phyloP scores from a whole-genome alignment of 805 yeast species.

The Candida easanensis region DNA sequence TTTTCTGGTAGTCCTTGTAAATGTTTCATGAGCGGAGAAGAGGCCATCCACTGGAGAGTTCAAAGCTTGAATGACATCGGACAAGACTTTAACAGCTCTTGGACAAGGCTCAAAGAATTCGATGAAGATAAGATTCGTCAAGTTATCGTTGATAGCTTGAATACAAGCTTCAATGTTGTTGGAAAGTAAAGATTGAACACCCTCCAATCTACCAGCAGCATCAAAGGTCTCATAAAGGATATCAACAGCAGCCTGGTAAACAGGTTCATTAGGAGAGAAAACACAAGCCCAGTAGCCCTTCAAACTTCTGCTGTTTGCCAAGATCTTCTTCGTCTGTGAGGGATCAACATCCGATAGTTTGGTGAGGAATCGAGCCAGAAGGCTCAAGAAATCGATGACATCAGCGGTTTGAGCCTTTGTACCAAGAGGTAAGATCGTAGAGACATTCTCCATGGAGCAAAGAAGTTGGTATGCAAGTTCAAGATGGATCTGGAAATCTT shows the following conservation, averaged over 20 bases:
- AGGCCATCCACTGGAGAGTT: conserved; percentile 68
- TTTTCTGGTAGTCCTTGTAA: conserved; percentile 26
- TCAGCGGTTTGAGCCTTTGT: conserved; percentile 27
- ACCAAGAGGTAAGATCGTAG: conserved; percentile 27
- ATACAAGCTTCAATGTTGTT: conserved; percentile 45
- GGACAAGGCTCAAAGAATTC: conserved; percentile 71
- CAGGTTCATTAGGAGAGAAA: conserved; percentile 54
- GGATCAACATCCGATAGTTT: conserved; percentile 40
- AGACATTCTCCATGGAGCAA: conserved; percentile 27
- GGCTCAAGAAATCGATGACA: conserved; percentile 28
- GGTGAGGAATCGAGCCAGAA: conserved; percentile 34
- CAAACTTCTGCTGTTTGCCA: conserved; percentile 42
- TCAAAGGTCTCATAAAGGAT: conserved; percentile 75
- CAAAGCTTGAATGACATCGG: conserved; percentile 66
- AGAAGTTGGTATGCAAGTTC: conserved; percentile 25
- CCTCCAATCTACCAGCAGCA: conserved; percentile 76
- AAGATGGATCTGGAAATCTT: conserved; percentile 21
- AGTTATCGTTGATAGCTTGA: conserved; percentile 43
- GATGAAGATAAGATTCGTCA: conserved; percentile 43
- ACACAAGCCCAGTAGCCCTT: conserved; percentile 74
- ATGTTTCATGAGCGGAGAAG: conserved; percentile 30
- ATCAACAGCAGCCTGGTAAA: conserved; percentile 69
- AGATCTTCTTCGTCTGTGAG: conserved; percentile 34
- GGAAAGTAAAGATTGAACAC: conserved; percentile 53
- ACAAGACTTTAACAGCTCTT: conserved; percentile 65